Conservation (phyloP, 2,329 filamentous ascomycete species). For the Chaetomium sp. region DNA sequence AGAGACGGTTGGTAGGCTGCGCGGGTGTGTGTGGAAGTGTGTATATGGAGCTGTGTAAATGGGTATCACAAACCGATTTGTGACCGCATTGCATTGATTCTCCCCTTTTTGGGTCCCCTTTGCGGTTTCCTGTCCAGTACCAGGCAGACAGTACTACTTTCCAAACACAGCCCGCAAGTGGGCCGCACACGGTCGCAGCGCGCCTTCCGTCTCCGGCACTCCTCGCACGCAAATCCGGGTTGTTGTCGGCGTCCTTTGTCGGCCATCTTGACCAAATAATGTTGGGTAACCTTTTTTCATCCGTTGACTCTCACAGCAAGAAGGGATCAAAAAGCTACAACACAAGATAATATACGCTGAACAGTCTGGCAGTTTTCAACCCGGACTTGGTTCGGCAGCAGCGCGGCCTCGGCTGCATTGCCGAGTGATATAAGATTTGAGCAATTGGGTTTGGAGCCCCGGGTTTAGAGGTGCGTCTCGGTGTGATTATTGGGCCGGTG, state of each 20-base stretch:
- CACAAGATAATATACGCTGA: too few species aligned
- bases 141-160: not conserved
- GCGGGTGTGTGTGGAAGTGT: not conserved
- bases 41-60: not conserved
- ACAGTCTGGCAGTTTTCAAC: too few species aligned
- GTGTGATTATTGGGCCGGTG: too few species aligned
- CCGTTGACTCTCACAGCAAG: too few species aligned
- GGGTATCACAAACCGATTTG: not conserved
- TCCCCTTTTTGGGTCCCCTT: not conserved
- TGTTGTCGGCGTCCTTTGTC: conserved; percentile 2
- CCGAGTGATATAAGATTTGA: too few species aligned
- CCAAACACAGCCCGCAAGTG: conserved; percentile 1
- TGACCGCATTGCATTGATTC: conserved; percentile 2
- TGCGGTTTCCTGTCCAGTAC: conserved; percentile 3
- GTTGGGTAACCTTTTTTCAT: too few species aligned
- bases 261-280: not conserved
- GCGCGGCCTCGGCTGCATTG: too few species aligned
- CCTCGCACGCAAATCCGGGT: conserved; percentile 4
- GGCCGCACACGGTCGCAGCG: conserved; percentile 4
- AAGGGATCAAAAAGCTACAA: too few species aligned
- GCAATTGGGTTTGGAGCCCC: too few species aligned
- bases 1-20: not conserved
- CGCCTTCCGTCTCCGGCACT: conserved; percentile 5
- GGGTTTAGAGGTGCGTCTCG: too few species aligned
- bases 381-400: too few species aligned